Percentiles rank a stretch among this genome's conserved stretches.
Conservation (phyloP, 2,329 filamentous ascomycete species). For the Leptographium galeiforme region DNA sequence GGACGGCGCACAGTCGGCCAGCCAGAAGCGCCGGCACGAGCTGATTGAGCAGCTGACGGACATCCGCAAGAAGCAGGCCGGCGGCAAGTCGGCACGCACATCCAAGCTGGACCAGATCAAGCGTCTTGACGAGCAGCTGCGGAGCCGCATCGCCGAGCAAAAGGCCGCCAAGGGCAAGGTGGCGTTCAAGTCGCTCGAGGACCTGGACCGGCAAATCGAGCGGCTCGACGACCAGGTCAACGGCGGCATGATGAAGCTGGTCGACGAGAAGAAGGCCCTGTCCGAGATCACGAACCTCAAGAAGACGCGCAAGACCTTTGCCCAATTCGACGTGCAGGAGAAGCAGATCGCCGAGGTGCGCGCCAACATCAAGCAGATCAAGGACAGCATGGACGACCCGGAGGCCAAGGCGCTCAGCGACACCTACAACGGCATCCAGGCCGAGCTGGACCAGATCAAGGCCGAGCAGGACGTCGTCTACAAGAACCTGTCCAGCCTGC, state of each 20-base stretch:
- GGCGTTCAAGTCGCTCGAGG: slow-evolving; percentile 74
- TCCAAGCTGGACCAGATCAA: slow-evolving; percentile 82
- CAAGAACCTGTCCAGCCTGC: slow-evolving; percentile 73
- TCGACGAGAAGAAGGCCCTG: slow-evolving; percentile 93
- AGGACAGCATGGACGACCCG: slow-evolving; percentile 81
- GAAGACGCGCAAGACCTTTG: slow-evolving; percentile 86
- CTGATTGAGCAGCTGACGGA: slow-evolving; percentile 68
- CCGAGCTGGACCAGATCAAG: slow-evolving; percentile 81
- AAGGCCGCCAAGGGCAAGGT: slow-evolving; percentile 73
- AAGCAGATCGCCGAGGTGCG: slow-evolving; percentile 82
- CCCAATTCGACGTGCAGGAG: slow-evolving; percentile 68
- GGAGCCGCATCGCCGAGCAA: slow-evolving; percentile 72
- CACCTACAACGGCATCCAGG: slow-evolving; percentile 71
- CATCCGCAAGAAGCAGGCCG: slow-evolving; percentile 78
- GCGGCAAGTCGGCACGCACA: slow-evolving; percentile 69
- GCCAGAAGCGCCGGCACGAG: slow-evolving; percentile 72
- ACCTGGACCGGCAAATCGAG: slow-evolving; percentile 73
- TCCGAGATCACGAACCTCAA: slow-evolving; percentile 68
- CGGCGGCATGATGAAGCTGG: slow-evolving; percentile 80
- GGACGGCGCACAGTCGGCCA: slow-evolving; percentile 62
- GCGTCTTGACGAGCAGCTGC: slow-evolving; percentile 78
- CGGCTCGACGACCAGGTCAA: slow-evolving; percentile 76
- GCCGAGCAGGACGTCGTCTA: slow-evolving; percentile 81
- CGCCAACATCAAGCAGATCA: slow-evolving; percentile 75
- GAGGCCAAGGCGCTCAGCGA: slow-evolving; percentile 81